Evolutionary conservation across 805 yeast genomes (phyloP).

Genomic region (Starmerella riodocensis): DNA sequence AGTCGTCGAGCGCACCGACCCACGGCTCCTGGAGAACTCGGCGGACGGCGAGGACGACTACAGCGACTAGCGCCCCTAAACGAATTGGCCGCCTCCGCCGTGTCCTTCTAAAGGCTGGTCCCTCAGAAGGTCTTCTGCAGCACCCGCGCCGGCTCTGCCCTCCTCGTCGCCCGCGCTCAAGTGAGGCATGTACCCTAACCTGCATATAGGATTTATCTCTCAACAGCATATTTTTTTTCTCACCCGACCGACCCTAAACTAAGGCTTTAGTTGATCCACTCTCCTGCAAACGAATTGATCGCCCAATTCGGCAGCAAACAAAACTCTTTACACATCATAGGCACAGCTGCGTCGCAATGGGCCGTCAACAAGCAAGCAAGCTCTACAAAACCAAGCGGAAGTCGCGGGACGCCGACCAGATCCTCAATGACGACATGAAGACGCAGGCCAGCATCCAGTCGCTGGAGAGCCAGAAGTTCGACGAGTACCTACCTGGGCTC

Average conservation of each 20-base stretch:
- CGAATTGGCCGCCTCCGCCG: too few relatives aligned
- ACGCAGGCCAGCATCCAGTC: conserved; percentile 47
- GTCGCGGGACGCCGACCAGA: conserved; percentile 57
- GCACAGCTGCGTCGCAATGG: conserved; percentile 14
- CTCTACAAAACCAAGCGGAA: conserved; percentile 55
- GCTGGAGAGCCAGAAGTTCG: conserved; percentile 61
- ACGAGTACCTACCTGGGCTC: conserved; percentile 82
- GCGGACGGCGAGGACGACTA: conserved; percentile 16
- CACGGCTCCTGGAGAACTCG: conserved; percentile 44
- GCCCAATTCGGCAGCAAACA: too few relatives aligned
- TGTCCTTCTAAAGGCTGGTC: too few relatives aligned
- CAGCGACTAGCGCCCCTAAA: not conserved
- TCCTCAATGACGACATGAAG: conserved; percentile 56
- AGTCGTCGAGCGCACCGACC: conserved; percentile 55
- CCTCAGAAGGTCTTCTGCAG: too few relatives aligned
- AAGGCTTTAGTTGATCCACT: not conserved
- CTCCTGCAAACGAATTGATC: not conserved
- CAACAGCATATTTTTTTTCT: too few relatives aligned
- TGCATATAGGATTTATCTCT: too few relatives aligned
- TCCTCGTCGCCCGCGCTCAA: too few relatives aligned
- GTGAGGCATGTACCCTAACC: too few relatives aligned
- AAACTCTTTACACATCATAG: not conserved
- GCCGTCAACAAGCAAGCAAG: conserved; percentile 28
- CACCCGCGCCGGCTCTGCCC: too few relatives aligned
- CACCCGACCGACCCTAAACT: too few relatives aligned